Evolutionary conservation across 345 rosid species (phyloP), one percentile per base, ranked within the genome.

Genomic region (Citropsis articulata): DNA sequence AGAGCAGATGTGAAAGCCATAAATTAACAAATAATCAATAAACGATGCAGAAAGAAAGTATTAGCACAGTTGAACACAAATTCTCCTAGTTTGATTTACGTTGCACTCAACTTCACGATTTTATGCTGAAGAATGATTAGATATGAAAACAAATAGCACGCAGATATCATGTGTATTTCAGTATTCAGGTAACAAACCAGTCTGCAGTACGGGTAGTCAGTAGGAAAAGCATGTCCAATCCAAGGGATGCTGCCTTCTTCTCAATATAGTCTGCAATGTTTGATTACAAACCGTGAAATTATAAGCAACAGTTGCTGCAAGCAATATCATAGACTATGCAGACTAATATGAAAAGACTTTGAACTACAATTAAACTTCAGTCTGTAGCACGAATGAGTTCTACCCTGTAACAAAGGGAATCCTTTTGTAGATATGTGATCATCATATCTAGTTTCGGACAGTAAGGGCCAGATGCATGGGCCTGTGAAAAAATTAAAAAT

Each of bases 191-290:
- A 38, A 81, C 85, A n/a, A 75, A 95, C 99, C 99, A 93, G 72
- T 95, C 98, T 2, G 98, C 94, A 24, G 98, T 89, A 6, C 99
- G 95, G 24, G 99, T 93, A 21, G 98, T 95, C 70, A 95, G 78
- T 53, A 95, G 87, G 78, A 95, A 95, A 31, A 93, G 89, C 92
- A 71, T 90, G 40, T 90, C 88, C 77, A 95, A 83, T 79, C 94
- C 94, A 25, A 92, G 86, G 22, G 87, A 83, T 2, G 92, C 86
- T 6, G 98, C 96, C 82, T 89, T 92, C 90, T 92, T 95, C 90
- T 95, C 99, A 10, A 95, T 66, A 79, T 88, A 93, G 87, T 95
- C 99, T 95, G 86, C 82, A 85, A 73, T 18, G 14, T 71, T 72
- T 77, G 22, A 61, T 81, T 62, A 73, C 33, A 55, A 69, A 42